Conservation (phyloP, 169 alveolate species). For the Perkinsus chesapeaki region DNA sequence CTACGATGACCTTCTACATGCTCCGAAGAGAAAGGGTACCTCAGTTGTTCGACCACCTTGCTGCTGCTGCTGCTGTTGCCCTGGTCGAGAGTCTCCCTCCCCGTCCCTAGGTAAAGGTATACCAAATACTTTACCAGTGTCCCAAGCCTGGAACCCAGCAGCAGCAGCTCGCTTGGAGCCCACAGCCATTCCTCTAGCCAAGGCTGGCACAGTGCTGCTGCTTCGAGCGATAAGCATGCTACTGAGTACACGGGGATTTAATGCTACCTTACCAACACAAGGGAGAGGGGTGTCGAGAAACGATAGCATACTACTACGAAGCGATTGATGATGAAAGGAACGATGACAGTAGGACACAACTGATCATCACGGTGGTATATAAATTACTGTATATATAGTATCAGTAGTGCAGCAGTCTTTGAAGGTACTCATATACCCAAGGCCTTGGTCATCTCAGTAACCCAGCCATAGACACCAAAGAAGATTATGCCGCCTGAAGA, state of each 20-base stretch:
- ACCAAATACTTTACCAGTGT: background rate
- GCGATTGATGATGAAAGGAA: background rate
- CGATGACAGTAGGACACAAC: too few relatives aligned
- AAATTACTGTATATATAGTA: too few relatives aligned
- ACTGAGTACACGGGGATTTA: too few relatives aligned
- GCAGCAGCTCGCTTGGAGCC: background rate
- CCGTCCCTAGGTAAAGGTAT: background rate
- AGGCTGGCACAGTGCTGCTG: background rate
- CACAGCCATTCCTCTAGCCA: background rate
- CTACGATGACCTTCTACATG: background rate
- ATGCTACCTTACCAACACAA: too few relatives aligned
- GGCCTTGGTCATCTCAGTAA: background rate
- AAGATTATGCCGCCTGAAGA: background rate
- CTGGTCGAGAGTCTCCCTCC: too few relatives aligned
- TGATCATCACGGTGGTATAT: too few relatives aligned
- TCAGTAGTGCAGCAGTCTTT: too few relatives aligned
- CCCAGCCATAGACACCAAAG: slow-evolving; percentile 6
- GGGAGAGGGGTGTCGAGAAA: too few relatives aligned
- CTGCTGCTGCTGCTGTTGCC: background rate
- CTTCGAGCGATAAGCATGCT: too few relatives aligned
- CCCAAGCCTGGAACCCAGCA: background rate
- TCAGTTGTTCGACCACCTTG: background rate
- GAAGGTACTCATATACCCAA: background rate
- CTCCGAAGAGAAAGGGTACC: background rate
- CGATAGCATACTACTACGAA: background rate